Conservation (phyloP, 2,329 filamentous ascomycete species). For the Colletotrichum cereale region DNA sequence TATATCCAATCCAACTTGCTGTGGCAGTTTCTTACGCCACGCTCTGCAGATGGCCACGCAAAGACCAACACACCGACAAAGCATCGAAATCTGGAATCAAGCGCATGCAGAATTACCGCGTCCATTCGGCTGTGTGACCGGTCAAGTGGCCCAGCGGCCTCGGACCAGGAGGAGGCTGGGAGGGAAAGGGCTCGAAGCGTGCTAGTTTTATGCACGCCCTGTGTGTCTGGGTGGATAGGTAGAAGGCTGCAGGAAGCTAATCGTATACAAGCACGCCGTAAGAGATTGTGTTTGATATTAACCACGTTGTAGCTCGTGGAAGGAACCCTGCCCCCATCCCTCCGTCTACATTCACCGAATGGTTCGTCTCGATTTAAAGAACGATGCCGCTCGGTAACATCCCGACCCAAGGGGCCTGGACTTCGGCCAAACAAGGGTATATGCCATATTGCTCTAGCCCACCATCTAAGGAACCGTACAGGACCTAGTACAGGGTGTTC, state of each 20-base stretch:
- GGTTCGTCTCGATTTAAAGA: background rate
- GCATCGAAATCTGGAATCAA: conserved; percentile 10
- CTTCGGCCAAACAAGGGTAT: background rate
- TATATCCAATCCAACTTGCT: background rate
- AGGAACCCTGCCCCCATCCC: background rate
- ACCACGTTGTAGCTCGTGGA: background rate
- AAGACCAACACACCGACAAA: too few relatives aligned
- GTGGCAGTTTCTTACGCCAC: background rate
- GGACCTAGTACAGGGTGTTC: too few relatives aligned
- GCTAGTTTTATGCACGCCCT: background rate
- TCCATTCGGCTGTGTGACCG: background rate
- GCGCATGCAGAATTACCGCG: background rate
- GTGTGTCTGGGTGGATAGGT: background rate
- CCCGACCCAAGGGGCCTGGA: background rate
- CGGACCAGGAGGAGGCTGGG: background rate
- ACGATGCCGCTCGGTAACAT: too few relatives aligned
- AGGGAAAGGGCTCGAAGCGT: background rate
- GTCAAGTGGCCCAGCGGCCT: background rate
- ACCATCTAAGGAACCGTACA: background rate
- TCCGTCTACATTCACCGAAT: background rate
- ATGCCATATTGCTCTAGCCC: background rate
- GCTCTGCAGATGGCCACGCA: background rate
- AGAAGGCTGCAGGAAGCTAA: background rate
- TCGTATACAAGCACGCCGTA: background rate
- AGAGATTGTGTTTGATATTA: too few relatives aligned